A percentile compares a stretch with the other conserved stretches of the same genome.
Conservation (phyloP, 2,329 filamentous ascomycete species). For the Nannizziopsis barbatae region DNA sequence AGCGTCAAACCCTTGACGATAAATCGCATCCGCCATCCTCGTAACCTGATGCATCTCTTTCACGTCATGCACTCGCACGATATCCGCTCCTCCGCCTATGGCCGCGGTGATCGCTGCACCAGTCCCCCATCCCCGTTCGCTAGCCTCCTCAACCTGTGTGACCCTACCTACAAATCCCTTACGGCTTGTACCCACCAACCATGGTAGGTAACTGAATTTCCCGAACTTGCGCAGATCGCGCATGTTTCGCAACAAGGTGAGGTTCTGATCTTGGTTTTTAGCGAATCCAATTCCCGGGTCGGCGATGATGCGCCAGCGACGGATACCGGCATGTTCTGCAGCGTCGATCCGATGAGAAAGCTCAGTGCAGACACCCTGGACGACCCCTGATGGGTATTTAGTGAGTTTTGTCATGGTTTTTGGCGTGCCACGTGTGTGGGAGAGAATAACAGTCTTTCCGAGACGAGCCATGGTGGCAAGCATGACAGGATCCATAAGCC, state of each 20-base stretch:
- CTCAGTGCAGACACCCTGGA: conserved; percentile 55
- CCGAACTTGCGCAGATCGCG: conserved; percentile 45
- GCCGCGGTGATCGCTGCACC: conserved; percentile 79
- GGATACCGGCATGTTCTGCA: conserved; percentile 70
- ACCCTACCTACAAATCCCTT: conserved; percentile 80
- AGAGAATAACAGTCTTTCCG: conserved; percentile 68
- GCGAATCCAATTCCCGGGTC: conserved; percentile 93
- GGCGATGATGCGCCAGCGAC: conserved; percentile 86
- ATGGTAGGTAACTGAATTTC: conserved; percentile 55
- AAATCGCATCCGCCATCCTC: conserved; percentile 75
- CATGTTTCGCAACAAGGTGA: conserved; percentile 62
- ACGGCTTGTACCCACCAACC: conserved; percentile 78
- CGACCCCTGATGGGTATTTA: conserved; percentile 57
- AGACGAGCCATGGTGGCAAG: conserved; percentile 65
- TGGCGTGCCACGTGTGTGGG: conserved; percentile 89
- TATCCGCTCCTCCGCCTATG: conserved; percentile 75
- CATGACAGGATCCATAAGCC: conserved; percentile 68
- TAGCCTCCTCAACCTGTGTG: conserved; percentile 61
- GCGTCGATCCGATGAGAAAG: conserved; percentile 58
- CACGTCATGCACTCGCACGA: conserved; percentile 87
- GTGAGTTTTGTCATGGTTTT: conserved; percentile 64
- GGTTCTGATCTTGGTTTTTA: conserved; percentile 69
- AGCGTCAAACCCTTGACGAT: conserved; percentile 16
- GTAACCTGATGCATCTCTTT: conserved; percentile 73
- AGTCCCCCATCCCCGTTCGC: conserved; percentile 69